Conservation (phyloP, 164 flowering plant species). For the Pachysandra terminalis region DNA sequence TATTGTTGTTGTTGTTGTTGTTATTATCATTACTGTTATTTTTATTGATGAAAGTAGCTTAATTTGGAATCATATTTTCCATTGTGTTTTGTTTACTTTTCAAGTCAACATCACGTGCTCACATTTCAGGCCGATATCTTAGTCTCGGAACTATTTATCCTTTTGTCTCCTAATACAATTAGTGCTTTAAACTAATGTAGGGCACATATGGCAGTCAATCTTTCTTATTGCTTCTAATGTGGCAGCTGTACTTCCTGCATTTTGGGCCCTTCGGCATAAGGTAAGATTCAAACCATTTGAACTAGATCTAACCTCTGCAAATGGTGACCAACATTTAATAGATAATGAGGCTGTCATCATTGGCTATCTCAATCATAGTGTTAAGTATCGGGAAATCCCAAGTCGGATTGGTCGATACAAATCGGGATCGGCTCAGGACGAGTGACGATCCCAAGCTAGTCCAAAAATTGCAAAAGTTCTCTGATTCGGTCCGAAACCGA, state of each 20-base stretch:
- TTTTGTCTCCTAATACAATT: not conserved
- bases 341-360: not conserved
- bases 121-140: not conserved
- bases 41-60: no score
- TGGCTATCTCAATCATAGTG: not conserved
- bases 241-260: slow-evolving; percentile 89
- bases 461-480: no score
- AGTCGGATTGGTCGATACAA: no score
- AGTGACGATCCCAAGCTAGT: no score
- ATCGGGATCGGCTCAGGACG: no score
- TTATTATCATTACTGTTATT: no score
- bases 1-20: no score
- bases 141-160: not conserved
- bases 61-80: not conserved
- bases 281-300: slow-evolving; percentile 26
- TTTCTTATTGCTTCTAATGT: slow-evolving; percentile 89
- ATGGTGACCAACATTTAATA: not conserved
- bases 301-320: not conserved
- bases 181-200: slow-evolving; percentile 47
- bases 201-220: slow-evolving; percentile 72
- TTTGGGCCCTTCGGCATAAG: slow-evolving; percentile 79
- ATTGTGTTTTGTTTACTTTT: not conserved
- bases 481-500: no score
- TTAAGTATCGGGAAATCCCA: no score
- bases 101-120: not conserved